Evolutionary conservation across 805 yeast species (phyloP).

Genomic region (Starmerella vitae): DNA sequence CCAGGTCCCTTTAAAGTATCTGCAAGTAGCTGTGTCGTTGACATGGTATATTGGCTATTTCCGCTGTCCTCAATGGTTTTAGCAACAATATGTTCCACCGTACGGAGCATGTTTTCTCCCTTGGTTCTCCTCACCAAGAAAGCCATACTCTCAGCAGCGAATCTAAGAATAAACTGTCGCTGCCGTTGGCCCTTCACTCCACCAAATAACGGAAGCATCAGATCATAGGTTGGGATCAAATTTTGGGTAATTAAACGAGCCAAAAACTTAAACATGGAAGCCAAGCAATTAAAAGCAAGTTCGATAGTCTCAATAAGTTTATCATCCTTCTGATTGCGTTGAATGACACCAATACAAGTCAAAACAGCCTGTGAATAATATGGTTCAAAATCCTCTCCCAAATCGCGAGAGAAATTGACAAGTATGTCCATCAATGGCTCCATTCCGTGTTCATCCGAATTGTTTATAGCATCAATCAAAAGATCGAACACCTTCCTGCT

Average conservation of each 20-base stretch:
- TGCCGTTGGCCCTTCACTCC: conserved; percentile 34
- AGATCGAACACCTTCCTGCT: conserved; percentile 45
- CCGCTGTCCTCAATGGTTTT: conserved; percentile 25
- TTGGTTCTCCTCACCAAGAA: conserved; percentile 62
- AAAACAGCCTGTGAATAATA: conserved; percentile 45
- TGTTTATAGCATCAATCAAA: conserved; percentile 35
- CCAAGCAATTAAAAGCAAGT: conserved; percentile 70
- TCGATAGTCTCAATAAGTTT: conserved; percentile 51
- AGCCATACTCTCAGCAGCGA: conserved; percentile 82
- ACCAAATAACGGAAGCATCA: conserved; percentile 51
- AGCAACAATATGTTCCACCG: conserved; percentile 33
- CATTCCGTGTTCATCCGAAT: conserved; percentile 54
- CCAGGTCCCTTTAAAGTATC: conserved; percentile 64
- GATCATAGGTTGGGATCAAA: conserved; percentile 52
- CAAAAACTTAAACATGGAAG: conserved; percentile 79
- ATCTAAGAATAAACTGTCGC: conserved; percentile 41
- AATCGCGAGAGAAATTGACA: conserved; percentile 78
- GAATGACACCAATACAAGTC: conserved; percentile 39
- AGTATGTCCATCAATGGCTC: conserved; percentile 72
- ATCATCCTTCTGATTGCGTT: conserved; percentile 29
- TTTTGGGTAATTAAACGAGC: conserved; percentile 50
- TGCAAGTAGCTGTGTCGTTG: conserved; percentile 49
- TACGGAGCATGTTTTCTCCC: conserved; percentile 33
- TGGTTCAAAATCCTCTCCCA: conserved; percentile 79
- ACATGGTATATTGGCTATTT: conserved; percentile 38